These are phyloP conservation scores for Millerago galiae DNA, from an alignment of 805 yeast genomes.

Conservation along the genomic window DNA sequence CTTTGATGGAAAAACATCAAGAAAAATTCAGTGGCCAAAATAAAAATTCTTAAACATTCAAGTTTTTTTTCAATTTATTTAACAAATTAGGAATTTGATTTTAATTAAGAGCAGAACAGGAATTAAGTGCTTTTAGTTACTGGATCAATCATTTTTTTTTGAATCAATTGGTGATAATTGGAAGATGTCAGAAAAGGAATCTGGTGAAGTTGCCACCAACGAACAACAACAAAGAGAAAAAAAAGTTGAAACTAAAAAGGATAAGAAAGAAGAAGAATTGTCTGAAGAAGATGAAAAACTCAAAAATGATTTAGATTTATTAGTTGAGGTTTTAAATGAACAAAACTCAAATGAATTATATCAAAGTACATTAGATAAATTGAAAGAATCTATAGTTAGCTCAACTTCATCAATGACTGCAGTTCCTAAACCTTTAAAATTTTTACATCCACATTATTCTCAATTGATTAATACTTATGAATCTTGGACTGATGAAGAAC, in stretches of 20 bases:
- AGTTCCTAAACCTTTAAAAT: constrained; percentile 96
- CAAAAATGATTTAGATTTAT: constrained; percentile 77
- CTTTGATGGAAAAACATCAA: neutral
- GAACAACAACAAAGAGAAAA: constrained; percentile 10
- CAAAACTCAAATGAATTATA: constrained; percentile 38
- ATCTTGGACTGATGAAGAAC: constrained; percentile 49
- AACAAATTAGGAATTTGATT: too few species aligned
- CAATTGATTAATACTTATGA: constrained; percentile 59
- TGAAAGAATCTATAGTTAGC: constrained; percentile 77
- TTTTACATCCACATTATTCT: constrained; percentile 81
- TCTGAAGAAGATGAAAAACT: constrained; percentile 90
- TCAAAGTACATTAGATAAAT: constrained; percentile 53
- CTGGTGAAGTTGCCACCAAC: constrained; percentile 24
- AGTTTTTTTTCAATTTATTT: neutral
- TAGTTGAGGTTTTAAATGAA: constrained; percentile 73
- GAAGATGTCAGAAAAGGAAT: constrained; percentile 12
- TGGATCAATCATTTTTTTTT: neutral
- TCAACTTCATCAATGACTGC: constrained; percentile 99
- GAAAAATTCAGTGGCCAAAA: constrained; percentile 8
- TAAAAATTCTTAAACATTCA: neutral
- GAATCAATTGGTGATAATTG: neutral
- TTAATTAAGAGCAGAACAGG: too few species aligned
- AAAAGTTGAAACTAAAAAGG: constrained; percentile 13
- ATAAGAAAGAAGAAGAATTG: constrained; percentile 64
- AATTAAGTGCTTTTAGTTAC: too few species aligned